A percentile compares a stretch with the other conserved stretches of the same genome.
Evolutionary conservation across 2,329 filamentous ascomycete genomes (phyloP).

Genomic region (Escovopsis sp.): DNA sequence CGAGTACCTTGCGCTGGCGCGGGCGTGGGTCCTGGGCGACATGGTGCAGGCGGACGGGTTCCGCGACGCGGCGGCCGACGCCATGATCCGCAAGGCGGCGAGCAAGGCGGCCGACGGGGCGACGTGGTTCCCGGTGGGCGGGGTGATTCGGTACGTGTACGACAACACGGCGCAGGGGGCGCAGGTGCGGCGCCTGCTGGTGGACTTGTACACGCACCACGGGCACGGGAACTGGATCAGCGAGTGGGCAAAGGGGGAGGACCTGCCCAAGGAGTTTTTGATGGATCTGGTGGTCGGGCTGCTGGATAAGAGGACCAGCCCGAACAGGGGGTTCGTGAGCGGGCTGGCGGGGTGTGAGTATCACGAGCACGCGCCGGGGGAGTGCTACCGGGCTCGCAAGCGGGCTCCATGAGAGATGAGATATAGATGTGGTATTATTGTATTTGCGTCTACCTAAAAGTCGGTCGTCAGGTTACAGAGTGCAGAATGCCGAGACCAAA

Average conservation of each 20-base stretch:
- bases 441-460: no score
- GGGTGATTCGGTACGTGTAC: conserved; percentile 1
- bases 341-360: not conserved
- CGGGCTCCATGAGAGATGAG: no score
- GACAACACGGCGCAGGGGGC: conserved; percentile 1
- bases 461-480: no score
- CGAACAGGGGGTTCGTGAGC: not conserved
- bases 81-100: conserved; percentile 2
- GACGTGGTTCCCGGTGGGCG: conserved; percentile 1
- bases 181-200: not conserved
- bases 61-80: conserved; percentile 3
- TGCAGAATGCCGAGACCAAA: no score
- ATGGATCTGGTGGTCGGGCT: not conserved
- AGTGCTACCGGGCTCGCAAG: not conserved
- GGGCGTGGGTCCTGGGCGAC: conserved; percentile 5
- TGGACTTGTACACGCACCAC: conserved; percentile 1
- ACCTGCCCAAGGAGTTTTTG: conserved; percentile 2
- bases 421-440: no score
- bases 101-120: not conserved
- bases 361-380: not conserved
- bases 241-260: not conserved
- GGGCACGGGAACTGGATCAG: not conserved
- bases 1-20: conserved; percentile 5
- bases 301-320: not conserved
- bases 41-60: conserved; percentile 3